These are phyloP conservation scores for Tulasnella sp. DNA, from an alignment of 768 basidiomycete species.

Conservation along the genomic window DNA sequence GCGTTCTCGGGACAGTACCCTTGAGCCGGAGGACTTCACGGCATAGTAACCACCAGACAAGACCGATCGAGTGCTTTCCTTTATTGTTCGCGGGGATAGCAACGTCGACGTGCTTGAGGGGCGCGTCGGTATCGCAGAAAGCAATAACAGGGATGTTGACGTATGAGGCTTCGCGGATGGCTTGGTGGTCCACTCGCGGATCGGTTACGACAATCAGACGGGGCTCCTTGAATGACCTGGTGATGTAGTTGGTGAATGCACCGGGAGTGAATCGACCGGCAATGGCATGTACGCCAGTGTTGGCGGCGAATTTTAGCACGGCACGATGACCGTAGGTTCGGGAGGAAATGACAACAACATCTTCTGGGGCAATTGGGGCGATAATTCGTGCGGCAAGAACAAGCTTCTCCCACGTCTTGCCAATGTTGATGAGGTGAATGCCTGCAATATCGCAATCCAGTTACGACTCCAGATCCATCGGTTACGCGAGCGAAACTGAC, in stretches of 20 bases:
- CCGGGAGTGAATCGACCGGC: constrained; percentile 99
- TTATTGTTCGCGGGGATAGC: constrained; percentile 99
- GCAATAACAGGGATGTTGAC: constrained; percentile 99
- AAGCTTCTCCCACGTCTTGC: constrained; percentile 99
- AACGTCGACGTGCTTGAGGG: constrained; percentile 94
- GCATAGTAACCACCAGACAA: constrained; percentile 95
- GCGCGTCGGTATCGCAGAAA: constrained; percentile 97
- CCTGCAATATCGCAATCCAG: constrained; percentile 43
- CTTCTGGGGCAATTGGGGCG: constrained; percentile 92
- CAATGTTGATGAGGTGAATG: constrained; percentile 94
- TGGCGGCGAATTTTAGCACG: constrained; percentile 95
- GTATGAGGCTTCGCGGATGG: constrained; percentile 98
- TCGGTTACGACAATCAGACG: constrained; percentile 97
- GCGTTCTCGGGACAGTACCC: constrained; percentile 83
- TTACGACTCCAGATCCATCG: constrained; percentile 1
- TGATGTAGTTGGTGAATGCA: constrained; percentile 99
- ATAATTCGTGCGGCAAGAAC: constrained; percentile 97
- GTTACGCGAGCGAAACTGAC: constrained; percentile 41
- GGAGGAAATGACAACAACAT: constrained; percentile 96
- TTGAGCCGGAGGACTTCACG: constrained; percentile 95
- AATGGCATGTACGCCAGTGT: constrained; percentile 97
- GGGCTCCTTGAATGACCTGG: constrained; percentile 99
- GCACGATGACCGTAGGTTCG: constrained; percentile 99
- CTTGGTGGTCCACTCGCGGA: constrained; percentile 99
- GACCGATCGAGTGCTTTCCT: constrained; percentile 92